phyloP scores from a whole-genome alignment of 2,329 filamentous ascomycete species.

The Fusarium sp. region DNA sequence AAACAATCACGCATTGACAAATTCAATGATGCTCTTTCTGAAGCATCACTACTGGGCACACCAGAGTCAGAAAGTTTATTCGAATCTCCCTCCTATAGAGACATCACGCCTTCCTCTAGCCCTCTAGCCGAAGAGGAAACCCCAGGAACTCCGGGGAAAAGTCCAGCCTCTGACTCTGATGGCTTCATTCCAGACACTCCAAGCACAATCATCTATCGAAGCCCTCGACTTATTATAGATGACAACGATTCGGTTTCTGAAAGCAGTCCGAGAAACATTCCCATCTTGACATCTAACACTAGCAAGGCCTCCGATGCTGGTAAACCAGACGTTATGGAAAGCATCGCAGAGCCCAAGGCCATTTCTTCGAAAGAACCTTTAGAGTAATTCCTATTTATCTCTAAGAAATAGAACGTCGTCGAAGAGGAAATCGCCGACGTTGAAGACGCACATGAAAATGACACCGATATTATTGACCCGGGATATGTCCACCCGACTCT shows the following conservation, averaged over 20 bases:
- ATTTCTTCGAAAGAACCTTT: not conserved
- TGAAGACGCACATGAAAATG: not conserved
- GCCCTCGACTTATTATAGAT: not conserved
- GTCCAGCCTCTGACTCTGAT: not conserved
- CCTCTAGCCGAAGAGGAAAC: not conserved
- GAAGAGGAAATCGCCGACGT: not conserved
- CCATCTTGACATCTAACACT: not conserved
- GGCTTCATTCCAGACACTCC: slow-evolving; percentile 2
- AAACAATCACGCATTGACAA: not conserved
- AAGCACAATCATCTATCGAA: not conserved
- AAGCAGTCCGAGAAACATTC: too few relatives aligned
- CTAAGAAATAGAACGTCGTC: not conserved
- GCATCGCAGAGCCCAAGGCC: not conserved
- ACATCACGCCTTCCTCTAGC: slow-evolving; percentile 22
- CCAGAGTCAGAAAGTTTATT: slow-evolving; percentile 14
- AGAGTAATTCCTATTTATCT: not conserved
- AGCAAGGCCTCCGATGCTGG: too few relatives aligned
- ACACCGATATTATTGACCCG: too few relatives aligned
- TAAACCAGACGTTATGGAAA: not conserved
- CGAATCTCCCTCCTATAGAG: slow-evolving; percentile 4
- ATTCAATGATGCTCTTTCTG: not conserved
- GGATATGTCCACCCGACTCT: not conserved
- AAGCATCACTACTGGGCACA: slow-evolving; percentile 8
- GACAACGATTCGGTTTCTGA: not conserved
- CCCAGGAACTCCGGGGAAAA: not conserved